Evolutionary conservation across 1,139 yeast genomes (phyloP), one percentile per base, ranked within the genome.

Genomic region (Blastobotrys serpentis): DNA sequence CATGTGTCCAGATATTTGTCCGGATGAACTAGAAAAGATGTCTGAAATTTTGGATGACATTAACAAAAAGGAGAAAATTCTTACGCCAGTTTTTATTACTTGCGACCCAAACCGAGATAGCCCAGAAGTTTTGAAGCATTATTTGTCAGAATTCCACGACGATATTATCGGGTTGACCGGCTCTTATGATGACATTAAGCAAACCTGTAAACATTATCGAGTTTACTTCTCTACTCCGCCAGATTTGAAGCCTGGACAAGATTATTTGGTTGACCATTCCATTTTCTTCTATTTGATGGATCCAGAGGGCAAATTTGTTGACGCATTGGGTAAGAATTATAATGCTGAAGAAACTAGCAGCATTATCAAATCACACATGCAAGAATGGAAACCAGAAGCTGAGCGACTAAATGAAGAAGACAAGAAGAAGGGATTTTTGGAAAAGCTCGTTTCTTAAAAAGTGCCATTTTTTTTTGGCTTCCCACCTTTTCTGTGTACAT

Each of bases 1-100:
- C 3, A 90, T 89, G 69, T 92, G 98, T 70, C 98, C 98, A 5
- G 98, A 92, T 68, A 89, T 92, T 46, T 92, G 98, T 68, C 98
- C 98, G 7, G 98, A 92, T 65, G 98, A 92, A 67, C 77, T 92
- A 55, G 98, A 92, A 65, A 88, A 90, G 63, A 75, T 92, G 66
- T 87, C 95, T 2, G 76, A 79, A 29, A 86, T 94, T 78, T 70
- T 92, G 56, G 78, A 82, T 46, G 78, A 74, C 32, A 57, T 62
- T 37, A 79, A 84, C 59, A 76, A 79, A 55, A 76, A 81, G 46
- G 73, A 74, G 26, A 73, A 80, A 43, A 49, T 52, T 46, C 50
- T 89, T 45, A 95, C 86, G 67, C 95, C 98, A 0, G 70, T 92
- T 21, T 92, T 92, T 67, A 84, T 92, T 56, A 89, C 98, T 7